Percentiles rank a stretch among this genome's conserved stretches.
phyloP scores from a whole-genome alignment of 306 rosid species.

The Cucumis hystrix region DNA sequence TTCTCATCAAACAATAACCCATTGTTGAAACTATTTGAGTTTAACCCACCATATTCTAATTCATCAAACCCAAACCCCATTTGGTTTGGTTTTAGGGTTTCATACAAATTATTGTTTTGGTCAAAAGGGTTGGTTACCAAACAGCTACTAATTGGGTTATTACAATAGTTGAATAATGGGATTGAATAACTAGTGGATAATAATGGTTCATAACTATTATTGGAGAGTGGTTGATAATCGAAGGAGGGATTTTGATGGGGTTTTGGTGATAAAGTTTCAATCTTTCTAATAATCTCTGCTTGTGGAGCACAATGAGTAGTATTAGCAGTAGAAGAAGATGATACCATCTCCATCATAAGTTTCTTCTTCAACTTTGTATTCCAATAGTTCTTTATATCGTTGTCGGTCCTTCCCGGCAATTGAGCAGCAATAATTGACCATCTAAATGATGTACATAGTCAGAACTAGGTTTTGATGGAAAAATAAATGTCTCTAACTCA shows the following conservation, averaged over 20 bases:
- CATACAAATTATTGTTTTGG: neutral
- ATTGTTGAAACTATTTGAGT: neutral
- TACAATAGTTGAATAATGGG: constrained; percentile 1
- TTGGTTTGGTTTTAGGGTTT: constrained; percentile 14
- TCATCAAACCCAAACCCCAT: neutral
- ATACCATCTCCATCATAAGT: constrained; percentile 39
- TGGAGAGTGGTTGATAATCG: constrained; percentile 11
- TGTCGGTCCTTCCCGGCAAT: constrained; percentile 85
- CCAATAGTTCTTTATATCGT: constrained; percentile 94
- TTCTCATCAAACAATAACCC: neutral
- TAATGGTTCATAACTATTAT: neutral
- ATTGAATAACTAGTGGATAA: neutral
- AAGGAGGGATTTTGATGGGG: constrained; percentile 11
- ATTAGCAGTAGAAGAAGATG: neutral
- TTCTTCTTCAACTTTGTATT: constrained; percentile 94
- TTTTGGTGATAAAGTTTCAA: constrained; percentile 13
- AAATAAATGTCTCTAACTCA: too few relatives aligned
- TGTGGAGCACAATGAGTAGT: neutral
- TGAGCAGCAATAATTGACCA: constrained; percentile 96
- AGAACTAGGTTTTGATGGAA: neutral
- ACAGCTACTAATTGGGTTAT: neutral
- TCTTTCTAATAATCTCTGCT: constrained; percentile 13
- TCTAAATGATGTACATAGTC: constrained; percentile 17
- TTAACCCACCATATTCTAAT: neutral
- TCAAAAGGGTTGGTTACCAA: constrained; percentile 10